Evolutionary conservation across 352 stramenopile species (phyloP).

Genomic region (Phytopythium mirpurense): DNA sequence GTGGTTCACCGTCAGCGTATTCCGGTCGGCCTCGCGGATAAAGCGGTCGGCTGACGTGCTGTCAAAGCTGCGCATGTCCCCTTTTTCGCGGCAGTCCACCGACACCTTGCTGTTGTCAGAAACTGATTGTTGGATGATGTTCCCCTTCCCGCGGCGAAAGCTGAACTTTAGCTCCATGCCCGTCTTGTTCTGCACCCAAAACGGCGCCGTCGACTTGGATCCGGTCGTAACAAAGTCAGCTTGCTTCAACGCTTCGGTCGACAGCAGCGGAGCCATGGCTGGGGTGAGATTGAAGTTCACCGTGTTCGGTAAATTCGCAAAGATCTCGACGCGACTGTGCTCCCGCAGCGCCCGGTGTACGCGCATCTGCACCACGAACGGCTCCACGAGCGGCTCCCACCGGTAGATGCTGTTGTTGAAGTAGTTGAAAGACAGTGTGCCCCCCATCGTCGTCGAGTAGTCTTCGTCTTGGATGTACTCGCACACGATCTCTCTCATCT

Average conservation of each 20-base stretch:
- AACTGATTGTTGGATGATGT: slow-evolving; percentile 74
- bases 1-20: slow-evolving; percentile 80
- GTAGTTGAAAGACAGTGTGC: slow-evolving; percentile 81
- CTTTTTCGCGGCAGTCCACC: slow-evolving; percentile 82
- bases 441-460: slow-evolving; percentile 72
- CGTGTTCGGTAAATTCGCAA: slow-evolving; percentile 77
- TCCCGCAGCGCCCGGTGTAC: slow-evolving; percentile 64
- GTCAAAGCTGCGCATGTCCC: slow-evolving; percentile 86
- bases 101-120: slow-evolving; percentile 61
- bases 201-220: slow-evolving; percentile 83
- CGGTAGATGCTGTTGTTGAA: slow-evolving; percentile 91
- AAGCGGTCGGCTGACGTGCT: slow-evolving; percentile 75
- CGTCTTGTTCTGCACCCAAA: slow-evolving; percentile 88
- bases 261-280: slow-evolving; percentile 81
- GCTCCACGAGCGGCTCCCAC: slow-evolving; percentile 84
- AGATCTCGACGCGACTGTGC: slow-evolving; percentile 72
- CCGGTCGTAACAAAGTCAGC: slow-evolving; percentile 84
- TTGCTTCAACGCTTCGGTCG: slow-evolving; percentile 70
- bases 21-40: slow-evolving; percentile 58
- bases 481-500: slow-evolving; percentile 84
- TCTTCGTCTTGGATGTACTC: slow-evolving; percentile 86
- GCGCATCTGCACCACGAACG: slow-evolving; percentile 75
- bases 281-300: slow-evolving; percentile 87
- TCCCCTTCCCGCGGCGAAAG: slow-evolving; percentile 75
- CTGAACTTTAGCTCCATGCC: slow-evolving; percentile 82